Evolutionary conservation across 257 asterid species (phyloP), one percentile per base, ranked within the genome.

Genomic region (Lithospermum erythrorhizon): DNA sequence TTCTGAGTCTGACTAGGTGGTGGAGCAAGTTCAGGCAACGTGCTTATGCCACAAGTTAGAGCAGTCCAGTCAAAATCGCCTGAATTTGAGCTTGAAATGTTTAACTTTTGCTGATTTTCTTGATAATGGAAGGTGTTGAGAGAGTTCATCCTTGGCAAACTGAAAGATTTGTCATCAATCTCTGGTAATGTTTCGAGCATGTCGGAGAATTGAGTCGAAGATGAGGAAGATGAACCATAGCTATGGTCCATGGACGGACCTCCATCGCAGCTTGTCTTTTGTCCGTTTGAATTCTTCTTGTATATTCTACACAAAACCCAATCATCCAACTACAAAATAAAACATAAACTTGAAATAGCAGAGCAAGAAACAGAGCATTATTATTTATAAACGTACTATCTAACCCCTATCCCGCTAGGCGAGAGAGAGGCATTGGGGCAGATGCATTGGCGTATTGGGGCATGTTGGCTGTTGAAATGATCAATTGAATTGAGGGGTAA

Each of bases 271-370:
- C 49, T 66, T 15, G 61, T 69, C 55, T 69, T 79, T 53, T 61
- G 72, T 1, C 78, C 85, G 13, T 76, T 61, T 0, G 94, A 68
- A 53, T 75, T 76, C 78, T 88, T 88, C 84, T 88, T 77, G 64
- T 87, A 84, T 59, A 87, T 84, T 37, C 95, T 78, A 55, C 94
- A 84, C 0, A 87, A 56, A n/a, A 87, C 95, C 95, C 95, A 84
- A 24, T 86, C 95, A 65, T 89, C 95, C 72, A 89, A 69, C 94
- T 86, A 35, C 9, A 65, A 4, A 61, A 47, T 13, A 24, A 13
- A 21, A 14, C 8, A 29, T 15, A 45, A 37, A 30, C 47, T 24
- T 68, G 18, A 54, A 13, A 32, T 20, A 9, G 19, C 22, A 9
- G 19, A 45, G 11, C 45, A 41, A 4, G 18, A 19, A 35, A 47